Evolutionary conservation across 106 monocot species (phyloP).

Genomic region (Amphibolis antarctica): DNA sequence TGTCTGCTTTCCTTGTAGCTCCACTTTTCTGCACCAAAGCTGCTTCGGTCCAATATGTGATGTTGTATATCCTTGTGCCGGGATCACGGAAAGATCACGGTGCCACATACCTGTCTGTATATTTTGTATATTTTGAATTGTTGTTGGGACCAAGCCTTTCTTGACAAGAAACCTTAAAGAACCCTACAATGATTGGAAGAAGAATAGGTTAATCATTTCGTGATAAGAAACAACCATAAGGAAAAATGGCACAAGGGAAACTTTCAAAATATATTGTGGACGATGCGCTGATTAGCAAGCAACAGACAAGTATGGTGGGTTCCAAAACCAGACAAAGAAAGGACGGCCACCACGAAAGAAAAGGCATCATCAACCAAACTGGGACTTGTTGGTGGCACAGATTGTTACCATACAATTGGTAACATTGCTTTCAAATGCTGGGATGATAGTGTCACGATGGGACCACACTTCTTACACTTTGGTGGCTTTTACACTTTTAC

Average conservation of each 20-base stretch:
- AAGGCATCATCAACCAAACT: conserved; percentile 18
- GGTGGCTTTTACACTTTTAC: too few relatives aligned
- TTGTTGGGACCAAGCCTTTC: neutral
- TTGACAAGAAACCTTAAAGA: too few relatives aligned
- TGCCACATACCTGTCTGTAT: neutral
- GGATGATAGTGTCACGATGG: too few relatives aligned
- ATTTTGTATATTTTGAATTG: neutral
- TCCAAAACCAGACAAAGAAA: conserved; percentile 7
- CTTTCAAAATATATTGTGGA: neutral
- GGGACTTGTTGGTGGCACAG: neutral
- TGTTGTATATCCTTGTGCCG: neutral
- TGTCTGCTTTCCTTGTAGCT: neutral
- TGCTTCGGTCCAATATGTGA: neutral
- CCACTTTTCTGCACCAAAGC: neutral
- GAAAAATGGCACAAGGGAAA: too few relatives aligned
- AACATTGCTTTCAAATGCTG: too few relatives aligned
- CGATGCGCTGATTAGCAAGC: neutral
- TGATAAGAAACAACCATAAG: too few relatives aligned
- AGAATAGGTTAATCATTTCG: neutral
- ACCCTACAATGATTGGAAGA: neutral
- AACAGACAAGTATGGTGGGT: neutral
- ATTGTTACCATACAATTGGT: too few relatives aligned
- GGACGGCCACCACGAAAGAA: conserved; percentile 10
- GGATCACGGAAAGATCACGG: neutral
- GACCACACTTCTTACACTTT: too few relatives aligned